Percentiles rank a stretch among this genome's conserved stretches.
Evolutionary conservation across 306 rosid genomes (phyloP).

Genomic region (Cucumis melo): DNA sequence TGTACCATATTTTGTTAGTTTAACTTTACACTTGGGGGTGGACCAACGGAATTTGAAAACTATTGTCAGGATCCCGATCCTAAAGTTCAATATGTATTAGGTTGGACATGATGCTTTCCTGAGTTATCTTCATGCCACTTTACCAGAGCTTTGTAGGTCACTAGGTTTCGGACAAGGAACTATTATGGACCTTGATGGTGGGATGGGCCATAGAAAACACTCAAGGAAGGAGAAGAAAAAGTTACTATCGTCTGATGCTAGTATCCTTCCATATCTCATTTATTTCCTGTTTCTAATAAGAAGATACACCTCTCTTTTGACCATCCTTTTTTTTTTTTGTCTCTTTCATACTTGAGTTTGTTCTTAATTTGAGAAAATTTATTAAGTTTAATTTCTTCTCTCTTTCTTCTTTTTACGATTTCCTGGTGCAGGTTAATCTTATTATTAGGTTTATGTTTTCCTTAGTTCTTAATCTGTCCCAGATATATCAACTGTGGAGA

Average conservation of each 20-base stretch:
- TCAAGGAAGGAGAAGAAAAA: conserved; percentile 73
- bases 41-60: background rate
- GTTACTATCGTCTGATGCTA: conserved; percentile 33
- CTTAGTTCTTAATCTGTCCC: conserved; percentile 42
- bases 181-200: conserved; percentile 37
- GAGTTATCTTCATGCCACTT: conserved; percentile 11
- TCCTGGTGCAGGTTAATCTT: conserved; percentile 3
- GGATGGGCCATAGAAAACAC: conserved; percentile 42
- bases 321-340: background rate
- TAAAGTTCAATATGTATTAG: background rate
- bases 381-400: background rate
- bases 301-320: background rate
- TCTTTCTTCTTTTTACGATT: background rate
- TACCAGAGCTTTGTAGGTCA: conserved; percentile 72
- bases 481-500: conserved; percentile 33
- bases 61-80: background rate
- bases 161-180: conserved; percentile 32
- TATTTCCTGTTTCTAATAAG: background rate
- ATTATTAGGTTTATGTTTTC: conserved; percentile 4
- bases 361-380: background rate
- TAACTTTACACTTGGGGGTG: background rate
- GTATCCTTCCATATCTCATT: conserved; percentile 48
- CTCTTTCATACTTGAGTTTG: background rate
- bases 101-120: conserved; percentile 11
- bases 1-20: background rate